Base-by-base conservation (phyloP, 108 stramenopile species). In the Skeletonema tropicum region DNA sequence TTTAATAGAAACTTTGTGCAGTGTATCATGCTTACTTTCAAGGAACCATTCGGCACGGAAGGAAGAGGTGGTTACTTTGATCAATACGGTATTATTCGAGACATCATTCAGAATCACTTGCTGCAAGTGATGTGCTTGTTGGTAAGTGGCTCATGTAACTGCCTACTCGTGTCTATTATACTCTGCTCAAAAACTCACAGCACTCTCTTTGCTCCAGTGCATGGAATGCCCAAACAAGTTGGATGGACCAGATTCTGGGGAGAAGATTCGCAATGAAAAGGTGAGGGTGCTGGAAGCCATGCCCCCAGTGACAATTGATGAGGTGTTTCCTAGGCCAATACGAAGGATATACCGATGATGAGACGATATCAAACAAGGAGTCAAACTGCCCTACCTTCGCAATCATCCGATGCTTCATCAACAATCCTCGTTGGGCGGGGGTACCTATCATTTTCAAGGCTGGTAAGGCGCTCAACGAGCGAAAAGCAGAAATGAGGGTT, bases 381-480 rank as follows among this genome's bases (percentile, higher is more conserved):
- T 90, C 94, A 10, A 96, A 90, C 73, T 89, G 89, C 13, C 96
- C 97, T 10, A 99, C 99, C 14, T 99, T 96, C 82, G 94, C 93
- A n/a, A 81, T 84, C 0, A 80, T 96, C 36, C 85, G 87, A 33
- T 79, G 96, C 68, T 84, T 71, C 76, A 90, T 99, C 74, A 90
- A 97, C 75, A 99, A 94, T 72, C 96, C 89, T 9, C 88, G 98
- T 19, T 99, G 99, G 99, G 82, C 88, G 13, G 98, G 97, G 36
- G 99, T 99, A 12, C 99, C 99, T 11, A 92, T 98, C 74, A 96
- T 99, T 57, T 78, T 99, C 62, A 98, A 97, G 80, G 97, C 97
- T 0, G 99, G 99, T 19, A 99, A 99, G 72, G 98, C 97, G 2
- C 78, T 98, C 42, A 90, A 98, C 71, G 97, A 98, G 76, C 85